Conservation (phyloP, 116 monocot species). For the Dioscorea cayenensis region DNA sequence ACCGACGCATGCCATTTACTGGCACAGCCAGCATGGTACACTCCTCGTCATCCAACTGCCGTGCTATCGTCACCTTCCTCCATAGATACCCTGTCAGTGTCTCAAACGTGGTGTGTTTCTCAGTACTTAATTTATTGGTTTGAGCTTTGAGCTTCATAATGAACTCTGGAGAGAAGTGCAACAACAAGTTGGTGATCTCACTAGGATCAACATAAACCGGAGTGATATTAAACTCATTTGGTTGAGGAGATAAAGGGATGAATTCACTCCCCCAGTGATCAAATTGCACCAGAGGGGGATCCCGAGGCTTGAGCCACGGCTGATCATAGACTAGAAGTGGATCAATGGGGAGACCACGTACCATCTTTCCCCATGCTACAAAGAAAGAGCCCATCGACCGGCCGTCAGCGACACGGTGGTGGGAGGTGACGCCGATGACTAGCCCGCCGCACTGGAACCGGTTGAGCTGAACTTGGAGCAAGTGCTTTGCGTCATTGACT, state of each 20-base stretch:
- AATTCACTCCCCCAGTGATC: constrained; percentile 45
- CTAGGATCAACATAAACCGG: constrained; percentile 7
- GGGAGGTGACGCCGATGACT: constrained; percentile 30
- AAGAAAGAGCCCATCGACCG: constrained; percentile 52
- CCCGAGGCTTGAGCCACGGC: constrained; percentile 29
- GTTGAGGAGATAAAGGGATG: neutral
- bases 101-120: constrained; percentile 33
- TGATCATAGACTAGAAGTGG: constrained; percentile 28
- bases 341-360: constrained; percentile 19
- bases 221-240: neutral
- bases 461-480: constrained; percentile 52
- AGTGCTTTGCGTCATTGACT: neutral
- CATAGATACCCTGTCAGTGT: constrained; percentile 37
- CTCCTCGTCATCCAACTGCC: constrained; percentile 12
- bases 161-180: constrained; percentile 42
- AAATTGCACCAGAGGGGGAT: constrained; percentile 24
- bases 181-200: constrained; percentile 22
- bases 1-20: constrained; percentile 31
- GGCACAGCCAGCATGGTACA: constrained; percentile 13
- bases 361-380: constrained; percentile 22
- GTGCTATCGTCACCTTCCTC: constrained; percentile 24
- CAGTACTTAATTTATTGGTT: neutral
- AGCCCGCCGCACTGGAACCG: constrained; percentile 50
- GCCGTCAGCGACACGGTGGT: constrained; percentile 62
- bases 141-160: constrained; percentile 18